These are phyloP conservation scores for Paramecium biaurelia DNA, from an alignment of 73 alveolate genomes.

Conservation along the genomic window DNA sequence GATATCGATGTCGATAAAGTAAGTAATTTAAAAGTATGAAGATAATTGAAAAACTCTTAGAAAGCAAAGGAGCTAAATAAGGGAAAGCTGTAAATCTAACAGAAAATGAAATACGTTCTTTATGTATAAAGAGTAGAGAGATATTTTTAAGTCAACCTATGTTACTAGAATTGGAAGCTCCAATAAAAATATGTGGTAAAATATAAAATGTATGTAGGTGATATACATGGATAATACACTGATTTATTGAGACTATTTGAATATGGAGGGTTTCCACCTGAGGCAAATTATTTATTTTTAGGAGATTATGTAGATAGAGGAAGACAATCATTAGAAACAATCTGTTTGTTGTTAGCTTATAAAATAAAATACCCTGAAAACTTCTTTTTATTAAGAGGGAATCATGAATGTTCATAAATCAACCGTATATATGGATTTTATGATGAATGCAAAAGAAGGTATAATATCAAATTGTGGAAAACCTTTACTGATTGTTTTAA, in stretches of 20 bases:
- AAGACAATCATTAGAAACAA: slow-evolving; percentile 73
- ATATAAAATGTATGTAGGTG: background rate
- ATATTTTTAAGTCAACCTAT: slow-evolving; percentile 56
- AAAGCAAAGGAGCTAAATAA: slow-evolving; percentile 48
- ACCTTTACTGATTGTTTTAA: slow-evolving; percentile 81
- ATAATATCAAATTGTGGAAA: slow-evolving; percentile 87
- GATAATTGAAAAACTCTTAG: slow-evolving; percentile 42
- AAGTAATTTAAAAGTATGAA: background rate
- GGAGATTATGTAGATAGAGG: slow-evolving; percentile 93
- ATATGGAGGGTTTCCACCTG: slow-evolving; percentile 95
- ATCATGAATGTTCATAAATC: slow-evolving; percentile 89
- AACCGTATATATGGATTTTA: slow-evolving; percentile 90
- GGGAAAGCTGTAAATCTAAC: slow-evolving; percentile 57
- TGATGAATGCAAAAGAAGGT: slow-evolving; percentile 87
- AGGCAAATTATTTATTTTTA: slow-evolving; percentile 85
- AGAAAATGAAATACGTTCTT: slow-evolving; percentile 53
- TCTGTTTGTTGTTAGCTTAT: slow-evolving; percentile 76
- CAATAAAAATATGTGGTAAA: slow-evolving; percentile 80
- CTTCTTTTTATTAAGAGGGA: slow-evolving; percentile 87
- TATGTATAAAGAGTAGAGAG: slow-evolving; percentile 59
- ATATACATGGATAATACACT: slow-evolving; percentile 64
- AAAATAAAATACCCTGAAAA: slow-evolving; percentile 82
- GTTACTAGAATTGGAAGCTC: slow-evolving; percentile 63
- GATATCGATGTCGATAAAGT: slow-evolving; percentile 50
- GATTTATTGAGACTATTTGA: slow-evolving; percentile 80